phyloP scores from a whole-genome alignment of 306 rosid genomes.

The Alnus rubra region DNA sequence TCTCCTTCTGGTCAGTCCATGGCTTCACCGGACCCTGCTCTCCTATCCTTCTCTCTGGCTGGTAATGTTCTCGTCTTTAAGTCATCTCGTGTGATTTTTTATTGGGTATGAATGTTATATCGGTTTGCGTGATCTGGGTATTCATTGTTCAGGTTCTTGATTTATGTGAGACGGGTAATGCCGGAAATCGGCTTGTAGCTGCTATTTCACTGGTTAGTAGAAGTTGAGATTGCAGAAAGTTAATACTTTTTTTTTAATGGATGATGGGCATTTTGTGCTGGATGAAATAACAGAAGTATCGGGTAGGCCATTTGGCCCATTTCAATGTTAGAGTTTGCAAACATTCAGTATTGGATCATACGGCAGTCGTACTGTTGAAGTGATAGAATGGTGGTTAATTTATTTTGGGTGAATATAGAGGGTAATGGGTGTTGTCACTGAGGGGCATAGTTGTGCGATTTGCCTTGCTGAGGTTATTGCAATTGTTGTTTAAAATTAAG shows the following conservation, averaged over 20 bases:
- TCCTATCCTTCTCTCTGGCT: slow-evolving; percentile 63
- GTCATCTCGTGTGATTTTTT: background rate
- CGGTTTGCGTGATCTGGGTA: background rate
- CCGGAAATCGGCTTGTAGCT: slow-evolving; percentile 66
- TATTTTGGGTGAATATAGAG: background rate
- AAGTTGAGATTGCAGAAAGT: background rate
- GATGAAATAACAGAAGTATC: background rate
- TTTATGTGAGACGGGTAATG: slow-evolving; percentile 63
- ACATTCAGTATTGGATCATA: background rate
- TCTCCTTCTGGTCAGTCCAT: slow-evolving; percentile 64
- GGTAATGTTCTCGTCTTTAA: slow-evolving; percentile 29
- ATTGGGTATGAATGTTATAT: background rate
- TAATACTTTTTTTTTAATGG: background rate
- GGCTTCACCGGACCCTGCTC: slow-evolving; percentile 54
- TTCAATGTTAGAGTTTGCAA: background rate
- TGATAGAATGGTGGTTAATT: slow-evolving; percentile 1
- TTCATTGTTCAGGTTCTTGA: slow-evolving; percentile 43
- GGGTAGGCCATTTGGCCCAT: background rate
- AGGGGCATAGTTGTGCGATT: background rate
- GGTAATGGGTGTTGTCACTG: background rate
- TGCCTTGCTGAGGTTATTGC: background rate
- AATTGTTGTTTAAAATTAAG: slow-evolving; percentile 20
- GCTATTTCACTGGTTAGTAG: slow-evolving; percentile 71
- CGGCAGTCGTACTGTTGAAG: background rate
- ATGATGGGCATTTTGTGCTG: background rate